Percentiles rank a stretch among this genome's conserved stretches.
Evolutionary conservation across 2,329 filamentous ascomycete species (phyloP).

Genomic region (Fusarium sp.): DNA sequence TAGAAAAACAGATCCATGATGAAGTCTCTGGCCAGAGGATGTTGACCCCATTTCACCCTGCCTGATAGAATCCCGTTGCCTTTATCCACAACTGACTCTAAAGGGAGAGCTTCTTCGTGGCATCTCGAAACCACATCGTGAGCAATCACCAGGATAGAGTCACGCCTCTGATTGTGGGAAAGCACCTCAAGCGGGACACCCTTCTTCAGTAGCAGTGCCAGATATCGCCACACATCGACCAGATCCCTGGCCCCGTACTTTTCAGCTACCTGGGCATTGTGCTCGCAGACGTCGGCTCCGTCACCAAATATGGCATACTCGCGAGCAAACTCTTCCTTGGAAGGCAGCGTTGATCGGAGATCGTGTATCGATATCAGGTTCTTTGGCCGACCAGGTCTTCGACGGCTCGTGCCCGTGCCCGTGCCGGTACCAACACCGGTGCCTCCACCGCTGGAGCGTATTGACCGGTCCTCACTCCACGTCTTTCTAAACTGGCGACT

Average conservation of each 20-base stretch:
- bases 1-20: conserved; percentile 69
- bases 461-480: conserved; percentile 64
- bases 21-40: conserved; percentile 68
- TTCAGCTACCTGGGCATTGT: conserved; percentile 81
- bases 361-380: conserved; percentile 79
- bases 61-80: conserved; percentile 55
- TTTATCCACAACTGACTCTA: conserved; percentile 20
- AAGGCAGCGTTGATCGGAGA: conserved; percentile 74
- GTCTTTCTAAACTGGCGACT: conserved; percentile 61
- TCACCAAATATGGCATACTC: conserved; percentile 87
- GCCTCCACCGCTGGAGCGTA: conserved; percentile 67
- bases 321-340: conserved; percentile 76
- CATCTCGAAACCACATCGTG: conserved; percentile 61
- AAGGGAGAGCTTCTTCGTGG: conserved; percentile 26
- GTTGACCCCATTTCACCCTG: conserved; percentile 72
- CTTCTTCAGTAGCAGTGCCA: conserved; percentile 77
- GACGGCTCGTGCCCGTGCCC: conserved; percentile 61
- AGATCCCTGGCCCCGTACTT: conserved; percentile 74
- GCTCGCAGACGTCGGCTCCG: conserved; percentile 78
- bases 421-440: conserved; percentile 60
- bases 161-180: conserved; percentile 59
- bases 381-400: conserved; percentile 60
- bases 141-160: conserved; percentile 74
- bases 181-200: conserved; percentile 75
- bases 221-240: conserved; percentile 82